A percentile compares a stretch with the other conserved stretches of the same genome.
phyloP scores from a whole-genome alignment of 2,329 filamentous ascomycete species.

The Hypomyces rosellus region DNA sequence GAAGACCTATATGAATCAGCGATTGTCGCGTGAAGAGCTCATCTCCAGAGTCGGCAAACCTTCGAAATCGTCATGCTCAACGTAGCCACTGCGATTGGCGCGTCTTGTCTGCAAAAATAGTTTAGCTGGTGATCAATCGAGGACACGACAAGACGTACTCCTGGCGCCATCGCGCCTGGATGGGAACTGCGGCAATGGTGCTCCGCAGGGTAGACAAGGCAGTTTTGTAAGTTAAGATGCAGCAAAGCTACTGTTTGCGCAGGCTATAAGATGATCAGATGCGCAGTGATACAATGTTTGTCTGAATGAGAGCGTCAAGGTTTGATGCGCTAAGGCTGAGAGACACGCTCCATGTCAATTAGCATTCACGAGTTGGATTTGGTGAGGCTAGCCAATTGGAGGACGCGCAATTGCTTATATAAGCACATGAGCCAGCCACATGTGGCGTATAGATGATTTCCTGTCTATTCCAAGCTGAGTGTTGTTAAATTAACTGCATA shows the following conservation, averaged over 20 bases:
- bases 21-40: slow-evolving; percentile 1
- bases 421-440: neutral
- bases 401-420: slow-evolving; percentile 2
- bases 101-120: slow-evolving; percentile 42
- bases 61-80: slow-evolving; percentile 58
- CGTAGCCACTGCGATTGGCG: slow-evolving; percentile 49
- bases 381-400: slow-evolving; percentile 7
- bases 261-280: neutral
- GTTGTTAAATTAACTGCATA: neutral
- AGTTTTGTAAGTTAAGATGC: too few relatives aligned
- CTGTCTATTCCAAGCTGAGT: too few relatives aligned
- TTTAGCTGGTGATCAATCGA: slow-evolving; percentile 12
- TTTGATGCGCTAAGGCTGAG: neutral
- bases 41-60: slow-evolving; percentile 26
- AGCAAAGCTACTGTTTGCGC: neutral
- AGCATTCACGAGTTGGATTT: neutral
- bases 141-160: slow-evolving; percentile 22
- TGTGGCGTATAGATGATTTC: too few relatives aligned
- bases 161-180: slow-evolving; percentile 32
- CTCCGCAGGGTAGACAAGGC: neutral
- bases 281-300: neutral
- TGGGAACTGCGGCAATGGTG: neutral
- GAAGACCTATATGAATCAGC: slow-evolving; percentile 57
- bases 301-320: neutral
- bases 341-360: neutral